Base-by-base conservation (phyloP, 768 basidiomycete genomes). In the Calocybe indica region DNA sequence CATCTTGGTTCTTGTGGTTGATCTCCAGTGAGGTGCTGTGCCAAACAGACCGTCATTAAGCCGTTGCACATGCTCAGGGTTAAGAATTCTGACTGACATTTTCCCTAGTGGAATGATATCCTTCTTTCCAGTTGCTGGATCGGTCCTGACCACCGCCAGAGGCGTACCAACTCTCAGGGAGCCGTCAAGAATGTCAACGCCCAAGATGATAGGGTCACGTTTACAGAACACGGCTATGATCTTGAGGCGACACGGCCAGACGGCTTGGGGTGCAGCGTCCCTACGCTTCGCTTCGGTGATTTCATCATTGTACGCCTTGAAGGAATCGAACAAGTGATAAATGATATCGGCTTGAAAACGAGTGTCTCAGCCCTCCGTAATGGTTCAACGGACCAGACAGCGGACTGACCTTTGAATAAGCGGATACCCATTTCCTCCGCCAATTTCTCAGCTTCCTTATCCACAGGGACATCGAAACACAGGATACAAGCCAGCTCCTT, bases 321-420 rank as follows among this genome's bases (percentile, higher is more conserved):
- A 98, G 11, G 92, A 81, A 61, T 98, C 94, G 62, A 98, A 97
- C 39, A 99, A 70, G 63, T 97, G 95, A 66, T 99, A 99, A 57
- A 99, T 98, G 62, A 98, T 97, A 65, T 96, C 93, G 52, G 95
- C 95, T 97, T 22, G 62, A 28, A 52, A 29, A 50, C 7, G 7
- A 43, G 33, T 31, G n/a, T 22, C 35, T 32, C 2, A 42, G 51
- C 31, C 52, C 33, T 32, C 29, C 13, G 30, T 28, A 44, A 37
- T 43, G 33, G 49, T 30, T 32, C 13, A 15, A 35, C 7, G 28
- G 32, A 40, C 29, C n/a, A 35, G 10, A 47, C 15, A 47, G 43
- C 15, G 22, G 8, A 34, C 43, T 34, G 51, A 94, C 95, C 94
- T 72, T 85, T 93, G 78, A 98, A 99, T 56, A 99, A 69, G 53